phyloP scores from a whole-genome alignment of 1,284 basidiomycete genomes.

The Apiotrichum laibachii region DNA sequence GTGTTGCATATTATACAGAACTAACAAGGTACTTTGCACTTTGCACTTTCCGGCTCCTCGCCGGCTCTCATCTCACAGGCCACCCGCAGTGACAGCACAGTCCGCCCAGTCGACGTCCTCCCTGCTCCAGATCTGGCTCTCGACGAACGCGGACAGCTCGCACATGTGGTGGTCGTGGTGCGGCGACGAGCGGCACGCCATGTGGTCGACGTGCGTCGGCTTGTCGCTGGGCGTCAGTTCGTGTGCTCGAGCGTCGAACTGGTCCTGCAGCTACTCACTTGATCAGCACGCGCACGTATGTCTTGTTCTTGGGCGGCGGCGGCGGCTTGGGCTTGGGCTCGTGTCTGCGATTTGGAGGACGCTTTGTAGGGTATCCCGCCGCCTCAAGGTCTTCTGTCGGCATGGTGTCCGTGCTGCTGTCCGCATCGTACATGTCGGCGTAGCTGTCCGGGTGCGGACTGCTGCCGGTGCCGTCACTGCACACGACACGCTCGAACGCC shows the following conservation, averaged over 20 bases:
- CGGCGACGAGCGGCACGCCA: slow-evolving; percentile 63
- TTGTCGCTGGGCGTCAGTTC: slow-evolving; percentile 25
- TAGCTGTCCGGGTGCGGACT: slow-evolving; percentile 18
- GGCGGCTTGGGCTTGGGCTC: not conserved
- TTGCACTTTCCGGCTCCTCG: too few relatives aligned
- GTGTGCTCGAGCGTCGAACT: too few relatives aligned
- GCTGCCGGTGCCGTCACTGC: slow-evolving; percentile 17
- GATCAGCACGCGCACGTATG: slow-evolving; percentile 40
- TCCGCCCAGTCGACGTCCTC: slow-evolving; percentile 57
- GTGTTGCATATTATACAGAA: too few relatives aligned
- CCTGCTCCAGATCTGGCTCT: slow-evolving; percentile 66
- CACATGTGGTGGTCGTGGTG: slow-evolving; percentile 60
- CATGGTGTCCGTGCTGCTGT: not conserved
- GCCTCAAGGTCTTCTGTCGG: not conserved
- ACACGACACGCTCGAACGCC: slow-evolving; percentile 41
- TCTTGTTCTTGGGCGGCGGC: slow-evolving; percentile 18
- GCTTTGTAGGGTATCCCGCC: not conserved
- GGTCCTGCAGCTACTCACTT: slow-evolving; percentile 37
- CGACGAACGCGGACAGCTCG: slow-evolving; percentile 63
- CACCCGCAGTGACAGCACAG: not conserved
- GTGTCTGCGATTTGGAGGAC: not conserved
- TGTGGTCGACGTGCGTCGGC: slow-evolving; percentile 29
- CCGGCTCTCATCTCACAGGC: too few relatives aligned
- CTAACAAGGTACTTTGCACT: too few relatives aligned
- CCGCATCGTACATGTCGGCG: not conserved